Conservation (phyloP, 768 basidiomycete genomes). For the Cyclocybe cylindracea region DNA sequence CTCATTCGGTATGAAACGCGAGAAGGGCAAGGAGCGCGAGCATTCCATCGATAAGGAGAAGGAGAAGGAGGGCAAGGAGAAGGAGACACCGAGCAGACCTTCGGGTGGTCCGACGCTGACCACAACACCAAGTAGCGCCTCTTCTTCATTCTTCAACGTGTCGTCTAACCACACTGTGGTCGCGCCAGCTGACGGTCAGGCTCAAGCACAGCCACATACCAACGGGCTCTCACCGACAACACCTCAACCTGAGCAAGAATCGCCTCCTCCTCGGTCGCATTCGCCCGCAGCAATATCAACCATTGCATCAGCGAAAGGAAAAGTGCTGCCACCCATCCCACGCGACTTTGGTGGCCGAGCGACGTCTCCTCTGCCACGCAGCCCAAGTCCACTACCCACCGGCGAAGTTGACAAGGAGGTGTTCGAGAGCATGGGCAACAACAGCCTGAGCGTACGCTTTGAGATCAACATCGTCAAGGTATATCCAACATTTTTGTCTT, state of each 20-base stretch:
- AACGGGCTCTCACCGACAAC: conserved; percentile 25
- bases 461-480: conserved; percentile 99
- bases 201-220: conserved; percentile 11
- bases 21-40: conserved; percentile 55
- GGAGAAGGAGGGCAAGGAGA: conserved; percentile 38
- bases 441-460: conserved; percentile 86
- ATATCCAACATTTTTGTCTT: conserved; percentile 23
- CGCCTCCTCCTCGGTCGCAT: conserved; percentile 37
- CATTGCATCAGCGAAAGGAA: conserved; percentile 38
- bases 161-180: conserved; percentile 49
- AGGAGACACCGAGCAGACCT: conserved; percentile 34
- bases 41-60: conserved; percentile 42
- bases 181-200: conserved; percentile 15
- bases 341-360: conserved; percentile 52
- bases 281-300: conserved; percentile 39
- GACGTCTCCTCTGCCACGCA: conserved; percentile 36
- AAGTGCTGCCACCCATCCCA: conserved; percentile 81
- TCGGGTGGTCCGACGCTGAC: conserved; percentile 48
- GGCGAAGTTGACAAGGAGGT: conserved; percentile 67
- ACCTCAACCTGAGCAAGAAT: conserved; percentile 22
- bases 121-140: conserved; percentile 73
- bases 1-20: conserved; percentile 65
- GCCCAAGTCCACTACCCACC: conserved; percentile 57
- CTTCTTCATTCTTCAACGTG: conserved; percentile 87
- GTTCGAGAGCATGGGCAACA: conserved; percentile 75